Evolutionary conservation across 306 rosid species (phyloP).

Genomic region (Gynostemma pentaphyllum): DNA sequence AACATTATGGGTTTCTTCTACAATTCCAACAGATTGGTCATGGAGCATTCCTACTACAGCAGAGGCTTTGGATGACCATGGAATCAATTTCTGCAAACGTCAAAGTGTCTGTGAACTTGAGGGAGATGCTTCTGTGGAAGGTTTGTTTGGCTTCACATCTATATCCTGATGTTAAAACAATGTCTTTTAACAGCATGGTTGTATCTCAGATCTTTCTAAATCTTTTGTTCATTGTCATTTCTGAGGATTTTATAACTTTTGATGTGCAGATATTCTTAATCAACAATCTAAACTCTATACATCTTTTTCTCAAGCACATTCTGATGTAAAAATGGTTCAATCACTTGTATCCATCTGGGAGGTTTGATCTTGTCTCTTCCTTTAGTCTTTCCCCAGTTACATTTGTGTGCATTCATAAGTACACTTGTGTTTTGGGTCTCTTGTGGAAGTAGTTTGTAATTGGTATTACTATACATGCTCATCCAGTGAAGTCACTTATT

Average conservation of each 20-base stretch:
- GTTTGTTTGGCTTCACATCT: slow-evolving; percentile 34
- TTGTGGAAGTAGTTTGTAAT: neutral
- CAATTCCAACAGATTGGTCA: slow-evolving; percentile 51
- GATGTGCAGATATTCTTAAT: slow-evolving; percentile 58
- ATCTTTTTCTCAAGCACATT: slow-evolving; percentile 67
- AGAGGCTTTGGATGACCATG: slow-evolving; percentile 27
- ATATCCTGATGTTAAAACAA: neutral
- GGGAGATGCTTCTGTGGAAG: slow-evolving; percentile 71
- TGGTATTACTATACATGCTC: slow-evolving; percentile 11
- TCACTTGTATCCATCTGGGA: slow-evolving; percentile 92
- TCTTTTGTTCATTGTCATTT: neutral
- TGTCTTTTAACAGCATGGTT: neutral
- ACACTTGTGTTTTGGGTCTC: neutral
- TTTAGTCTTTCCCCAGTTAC: neutral
- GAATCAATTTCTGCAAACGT: slow-evolving; percentile 31
- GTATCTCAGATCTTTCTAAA: neutral
- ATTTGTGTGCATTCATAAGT: neutral
- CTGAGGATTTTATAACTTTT: slow-evolving; percentile 12
- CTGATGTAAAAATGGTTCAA: slow-evolving; percentile 84
- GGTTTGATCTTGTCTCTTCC: slow-evolving; percentile 28
- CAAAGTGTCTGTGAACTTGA: slow-evolving; percentile 85
- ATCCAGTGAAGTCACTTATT: slow-evolving; percentile 6
- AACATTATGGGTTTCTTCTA: slow-evolving; percentile 52
- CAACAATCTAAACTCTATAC: slow-evolving; percentile 62
- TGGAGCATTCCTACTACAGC: slow-evolving; percentile 36